Evolutionary conservation across 2,329 filamentous ascomycete genomes (phyloP).

Genomic region (Penicillium sp.): DNA sequence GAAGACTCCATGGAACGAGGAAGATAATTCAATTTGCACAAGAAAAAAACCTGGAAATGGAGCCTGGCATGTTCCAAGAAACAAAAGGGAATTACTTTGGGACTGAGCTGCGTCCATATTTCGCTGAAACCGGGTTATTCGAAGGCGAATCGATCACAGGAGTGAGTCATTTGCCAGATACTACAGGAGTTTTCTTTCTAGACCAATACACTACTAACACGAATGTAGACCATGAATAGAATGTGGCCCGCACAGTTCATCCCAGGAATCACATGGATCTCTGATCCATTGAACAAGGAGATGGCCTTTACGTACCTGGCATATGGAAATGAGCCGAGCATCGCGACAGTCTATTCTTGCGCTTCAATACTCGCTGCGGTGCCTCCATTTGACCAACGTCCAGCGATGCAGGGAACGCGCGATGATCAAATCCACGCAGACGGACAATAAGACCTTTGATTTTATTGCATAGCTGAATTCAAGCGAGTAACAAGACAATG

Average conservation of each 20-base stretch:
- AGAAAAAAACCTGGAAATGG: background rate
- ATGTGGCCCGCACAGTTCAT: slow-evolving; percentile 21
- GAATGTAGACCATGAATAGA: slow-evolving; percentile 10
- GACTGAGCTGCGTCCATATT: background rate
- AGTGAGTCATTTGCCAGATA: background rate
- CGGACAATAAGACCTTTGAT: background rate
- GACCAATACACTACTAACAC: background rate
- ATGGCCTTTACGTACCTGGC: slow-evolving; percentile 29
- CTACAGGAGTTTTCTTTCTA: too few species aligned
- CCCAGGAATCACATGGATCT: slow-evolving; percentile 34
- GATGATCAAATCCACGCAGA: background rate
- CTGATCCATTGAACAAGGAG: slow-evolving; percentile 25
- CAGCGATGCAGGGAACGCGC: background rate
- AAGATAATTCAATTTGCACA: background rate
- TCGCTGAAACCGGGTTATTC: background rate
- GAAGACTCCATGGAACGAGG: background rate
- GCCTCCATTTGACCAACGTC: slow-evolving; percentile 24
- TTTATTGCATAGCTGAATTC: too few species aligned
- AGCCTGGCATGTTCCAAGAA: background rate
- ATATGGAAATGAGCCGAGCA: slow-evolving; percentile 33
- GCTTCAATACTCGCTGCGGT: slow-evolving; percentile 34
- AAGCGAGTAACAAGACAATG: background rate
- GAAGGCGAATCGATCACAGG: background rate
- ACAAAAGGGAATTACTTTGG: background rate
- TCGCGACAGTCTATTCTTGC: slow-evolving; percentile 28